These are phyloP conservation scores for Hippophae rhamnoides DNA, from an alignment of 306 rosid species.

Conservation along the genomic window DNA sequence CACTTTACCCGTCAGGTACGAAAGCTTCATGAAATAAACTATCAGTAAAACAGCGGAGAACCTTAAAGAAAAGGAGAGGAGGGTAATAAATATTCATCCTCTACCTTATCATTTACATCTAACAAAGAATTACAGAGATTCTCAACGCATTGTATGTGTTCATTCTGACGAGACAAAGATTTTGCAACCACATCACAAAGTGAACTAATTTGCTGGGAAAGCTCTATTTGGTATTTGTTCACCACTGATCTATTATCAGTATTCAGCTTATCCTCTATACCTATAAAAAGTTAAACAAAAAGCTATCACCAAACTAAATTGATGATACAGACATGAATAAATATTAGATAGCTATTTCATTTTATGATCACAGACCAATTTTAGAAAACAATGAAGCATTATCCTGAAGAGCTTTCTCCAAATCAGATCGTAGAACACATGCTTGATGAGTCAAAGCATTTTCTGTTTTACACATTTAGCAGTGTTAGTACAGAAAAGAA, in stretches of 20 bases:
- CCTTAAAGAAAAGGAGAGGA: not conserved
- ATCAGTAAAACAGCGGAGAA: not conserved
- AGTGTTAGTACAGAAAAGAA: slow-evolving; percentile 9
- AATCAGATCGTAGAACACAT: slow-evolving; percentile 57
- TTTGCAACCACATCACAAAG: slow-evolving; percentile 60
- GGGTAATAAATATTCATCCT: not conserved
- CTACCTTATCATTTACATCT: slow-evolving; percentile 62
- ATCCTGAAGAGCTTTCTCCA: slow-evolving; percentile 75
- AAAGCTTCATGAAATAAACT: not conserved
- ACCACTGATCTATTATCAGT: slow-evolving; percentile 64
- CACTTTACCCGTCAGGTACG: not conserved
- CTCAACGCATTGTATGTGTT: slow-evolving; percentile 70
- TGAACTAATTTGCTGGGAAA: slow-evolving; percentile 57
- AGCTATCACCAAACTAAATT: not conserved
- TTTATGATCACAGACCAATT: slow-evolving; percentile 45
- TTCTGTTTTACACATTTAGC: slow-evolving; percentile 40
- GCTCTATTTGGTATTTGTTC: slow-evolving; percentile 60
- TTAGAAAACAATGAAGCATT: slow-evolving; percentile 63
- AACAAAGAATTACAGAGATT: slow-evolving; percentile 55
- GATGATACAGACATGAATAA: not conserved
- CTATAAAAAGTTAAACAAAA: slow-evolving; percentile 23
- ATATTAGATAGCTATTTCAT: not conserved
- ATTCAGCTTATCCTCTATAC: slow-evolving; percentile 74
- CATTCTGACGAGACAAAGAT: slow-evolving; percentile 58
- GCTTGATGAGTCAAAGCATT: slow-evolving; percentile 86